Conservation (phyloP, 495 filamentous ascomycete species). For the Xylaria venustula region DNA sequence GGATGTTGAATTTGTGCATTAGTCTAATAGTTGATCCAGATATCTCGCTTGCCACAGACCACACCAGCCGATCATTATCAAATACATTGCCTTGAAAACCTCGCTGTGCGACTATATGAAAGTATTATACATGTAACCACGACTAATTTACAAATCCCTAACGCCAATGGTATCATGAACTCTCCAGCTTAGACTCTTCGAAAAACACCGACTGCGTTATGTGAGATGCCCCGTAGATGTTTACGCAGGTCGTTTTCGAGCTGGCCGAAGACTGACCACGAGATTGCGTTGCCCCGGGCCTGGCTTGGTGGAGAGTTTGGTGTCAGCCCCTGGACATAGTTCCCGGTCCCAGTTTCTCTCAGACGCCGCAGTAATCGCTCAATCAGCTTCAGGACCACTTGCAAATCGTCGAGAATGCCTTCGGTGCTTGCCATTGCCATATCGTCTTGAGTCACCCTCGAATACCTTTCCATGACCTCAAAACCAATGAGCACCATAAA, state of each 20-base stretch:
- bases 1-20: neutral
- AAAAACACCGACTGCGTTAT: constrained; percentile 11
- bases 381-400: constrained; percentile 15
- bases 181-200: constrained; percentile 7
- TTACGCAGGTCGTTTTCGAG: constrained; percentile 16
- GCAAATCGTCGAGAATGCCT: constrained; percentile 13
- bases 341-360: constrained; percentile 6
- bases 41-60: neutral
- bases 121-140: constrained; percentile 2
- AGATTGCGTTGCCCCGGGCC: constrained; percentile 4
- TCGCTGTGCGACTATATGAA: neutral
- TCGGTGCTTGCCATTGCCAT: constrained; percentile 8
- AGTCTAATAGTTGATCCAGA: neutral
- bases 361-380: constrained; percentile 13
- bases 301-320: neutral
- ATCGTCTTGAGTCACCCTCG: constrained; percentile 5
- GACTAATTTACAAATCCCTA: constrained; percentile 11
- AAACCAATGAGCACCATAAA: constrained; percentile 15
- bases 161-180: constrained; percentile 3
- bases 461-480: constrained; percentile 15
- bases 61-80: neutral
- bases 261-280: constrained; percentile 14
- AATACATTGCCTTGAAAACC: neutral
- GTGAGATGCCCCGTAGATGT: constrained; percentile 9
- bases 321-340: constrained; percentile 1